Evolutionary conservation across 1,284 basidiomycete species (phyloP), one percentile per base, ranked within the genome.

Genomic region (Irpex lacteus): DNA sequence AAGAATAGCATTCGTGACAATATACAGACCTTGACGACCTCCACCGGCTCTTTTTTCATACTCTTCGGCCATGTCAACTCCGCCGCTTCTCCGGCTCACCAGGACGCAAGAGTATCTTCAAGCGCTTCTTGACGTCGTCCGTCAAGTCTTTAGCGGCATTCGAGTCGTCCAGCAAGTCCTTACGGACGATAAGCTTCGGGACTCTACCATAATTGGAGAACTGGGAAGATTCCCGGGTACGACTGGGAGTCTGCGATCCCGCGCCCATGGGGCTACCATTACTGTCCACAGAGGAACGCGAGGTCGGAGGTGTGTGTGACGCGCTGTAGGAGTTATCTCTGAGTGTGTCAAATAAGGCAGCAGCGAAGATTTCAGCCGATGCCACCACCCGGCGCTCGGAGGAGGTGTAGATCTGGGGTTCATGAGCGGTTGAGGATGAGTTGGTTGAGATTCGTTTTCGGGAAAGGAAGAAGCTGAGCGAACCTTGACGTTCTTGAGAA

Each of bases 81-180:
- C 0, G 94, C 64, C 96, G 82, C 76, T 96, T 96, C 75, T 97
- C 95, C 1, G 92, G 87, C 73, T 96, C 94, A 50, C 97, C 96
- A 1, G 96, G 96, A 40, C 96, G 84, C 50, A 99, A 80, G 8
- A 97, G 79, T 67, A 96, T 95, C 81, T 99, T 99, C 67, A 99
- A 85, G 65, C 96, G 89, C 78, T 99, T 98, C 84, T 99, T 99
- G 61, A 97, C 91, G 73, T 95, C 93, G 73, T 95, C 93, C 91
- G 93, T 96, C 64, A 96, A 86, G 71, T 98, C 96, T 76, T 99
- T 99, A 15, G 97, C 98, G 0, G 98, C 98, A 75, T 99, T 99
- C 8, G 96, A 98, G 77, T 99, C 98, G 74, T 99, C 98, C 26
- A 99, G 80, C 32, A 99, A 82, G 76, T 99, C 97, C 74, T 98